These are phyloP conservation scores for Rugonectria rugulosa DNA, from an alignment of 2,329 filamentous ascomycete genomes.

Conservation along the genomic window DNA sequence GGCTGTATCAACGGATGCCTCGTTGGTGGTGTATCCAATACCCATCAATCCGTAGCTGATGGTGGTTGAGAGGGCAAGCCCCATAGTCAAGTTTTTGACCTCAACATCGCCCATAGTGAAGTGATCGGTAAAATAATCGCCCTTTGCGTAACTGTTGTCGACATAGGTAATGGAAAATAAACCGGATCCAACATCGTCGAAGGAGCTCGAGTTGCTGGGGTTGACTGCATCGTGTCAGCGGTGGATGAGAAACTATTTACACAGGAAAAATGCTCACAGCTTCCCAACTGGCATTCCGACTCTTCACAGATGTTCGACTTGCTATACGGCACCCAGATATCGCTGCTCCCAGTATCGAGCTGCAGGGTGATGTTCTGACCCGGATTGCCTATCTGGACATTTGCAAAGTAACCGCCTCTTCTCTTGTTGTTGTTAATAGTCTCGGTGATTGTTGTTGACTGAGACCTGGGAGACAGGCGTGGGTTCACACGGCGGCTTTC, in stretches of 20 bases:
- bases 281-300: constrained; percentile 52
- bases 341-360: constrained; percentile 71
- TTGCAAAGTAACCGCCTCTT: constrained; percentile 63
- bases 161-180: constrained; percentile 68
- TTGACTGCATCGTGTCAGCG: constrained; percentile 52
- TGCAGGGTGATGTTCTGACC: constrained; percentile 64
- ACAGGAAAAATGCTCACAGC: constrained; percentile 49
- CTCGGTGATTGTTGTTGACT: constrained; percentile 48
- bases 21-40: constrained; percentile 65
- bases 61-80: constrained; percentile 61
- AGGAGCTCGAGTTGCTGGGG: constrained; percentile 54
- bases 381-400: constrained; percentile 64
- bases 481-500: constrained; percentile 43
- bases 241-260: background rate
- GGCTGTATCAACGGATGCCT: constrained; percentile 49
- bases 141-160: constrained; percentile 62
- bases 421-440: constrained; percentile 53
- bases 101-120: constrained; percentile 62
- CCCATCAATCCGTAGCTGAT: constrained; percentile 66
- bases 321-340: constrained; percentile 65
- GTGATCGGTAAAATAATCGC: constrained; percentile 66
- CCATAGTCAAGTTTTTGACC: constrained; percentile 65
- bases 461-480: constrained; percentile 48
- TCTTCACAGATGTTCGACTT: constrained; percentile 49
- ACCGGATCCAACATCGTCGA: constrained; percentile 49